Conservation (phyloP, 164 flowering plant genomes). For the Berberis thunbergii region DNA sequence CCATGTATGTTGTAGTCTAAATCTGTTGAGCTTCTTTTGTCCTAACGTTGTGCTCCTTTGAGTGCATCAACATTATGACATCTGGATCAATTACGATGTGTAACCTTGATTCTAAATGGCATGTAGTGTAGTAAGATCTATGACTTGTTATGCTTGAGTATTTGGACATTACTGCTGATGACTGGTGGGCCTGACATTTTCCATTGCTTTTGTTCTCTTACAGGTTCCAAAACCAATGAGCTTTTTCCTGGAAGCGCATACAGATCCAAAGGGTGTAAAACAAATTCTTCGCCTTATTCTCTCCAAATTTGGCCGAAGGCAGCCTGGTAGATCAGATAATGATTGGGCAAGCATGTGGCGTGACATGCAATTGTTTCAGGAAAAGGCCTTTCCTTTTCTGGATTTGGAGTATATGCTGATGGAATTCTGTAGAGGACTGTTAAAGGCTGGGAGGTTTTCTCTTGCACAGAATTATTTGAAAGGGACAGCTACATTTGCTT, state of each 20-base stretch:
- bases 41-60: too few species aligned
- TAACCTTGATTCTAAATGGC: not conserved
- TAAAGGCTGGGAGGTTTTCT: constrained; percentile 94
- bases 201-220: constrained; percentile 8
- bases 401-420: constrained; percentile 75
- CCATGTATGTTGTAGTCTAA: too few species aligned
- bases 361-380: constrained; percentile 74
- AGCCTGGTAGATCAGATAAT: constrained; percentile 73
- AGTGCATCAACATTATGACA: too few species aligned
- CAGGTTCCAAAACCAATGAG: constrained; percentile 91
- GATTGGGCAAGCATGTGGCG: constrained; percentile 99
- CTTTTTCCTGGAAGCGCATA: constrained; percentile 59
- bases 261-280: constrained; percentile 81
- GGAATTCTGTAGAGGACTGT: constrained; percentile 91
- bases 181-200: not conserved
- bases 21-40: too few species aligned
- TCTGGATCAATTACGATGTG: too few species aligned
- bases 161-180: not conserved
- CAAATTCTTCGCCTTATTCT: constrained; percentile 94
- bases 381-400: constrained; percentile 89
- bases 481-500: constrained; percentile 61
- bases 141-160: not conserved
- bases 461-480: constrained; percentile 89
- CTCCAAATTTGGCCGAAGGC: constrained; percentile 87
- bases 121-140: too few species aligned